Conservation (phyloP, 192 early-diverging fungal genomes). For the Pecoramyces ruminantium region DNA sequence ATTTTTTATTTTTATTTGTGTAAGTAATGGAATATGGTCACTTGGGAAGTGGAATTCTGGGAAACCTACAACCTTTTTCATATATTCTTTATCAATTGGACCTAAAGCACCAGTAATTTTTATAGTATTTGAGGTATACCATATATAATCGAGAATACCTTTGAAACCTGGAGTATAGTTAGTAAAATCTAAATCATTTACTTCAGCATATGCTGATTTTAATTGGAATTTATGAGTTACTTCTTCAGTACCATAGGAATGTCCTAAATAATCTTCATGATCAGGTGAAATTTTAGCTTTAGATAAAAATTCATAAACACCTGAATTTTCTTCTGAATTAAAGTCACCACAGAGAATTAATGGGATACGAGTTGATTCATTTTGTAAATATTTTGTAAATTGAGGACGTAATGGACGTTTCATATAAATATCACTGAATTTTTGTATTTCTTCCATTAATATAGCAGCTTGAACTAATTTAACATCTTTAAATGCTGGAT, state of each 20-base stretch:
- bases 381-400: conserved; percentile 3
- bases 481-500: conserved; percentile 76
- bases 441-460: conserved; percentile 76
- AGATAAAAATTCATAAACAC: conserved; percentile 81
- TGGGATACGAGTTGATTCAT: conserved; percentile 7
- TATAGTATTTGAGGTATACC: conserved; percentile 62
- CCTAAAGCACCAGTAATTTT: conserved; percentile 63
- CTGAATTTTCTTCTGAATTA: conserved; percentile 75
- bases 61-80: conserved; percentile 66
- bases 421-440: conserved; percentile 31
- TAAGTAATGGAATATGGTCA: conserved; percentile 7
- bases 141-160: conserved; percentile 89
- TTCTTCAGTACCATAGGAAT: conserved; percentile 69
- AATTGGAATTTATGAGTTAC: conserved; percentile 66
- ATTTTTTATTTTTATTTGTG: neutral
- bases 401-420: conserved; percentile 14
- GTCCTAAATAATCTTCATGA: conserved; percentile 65
- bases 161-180: conserved; percentile 75
- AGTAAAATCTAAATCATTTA: conserved; percentile 71
- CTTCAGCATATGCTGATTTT: conserved; percentile 59
- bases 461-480: conserved; percentile 91
- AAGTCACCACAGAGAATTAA: conserved; percentile 82
- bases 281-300: conserved; percentile 56
- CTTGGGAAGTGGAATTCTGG: conserved; percentile 67
- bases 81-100: conserved; percentile 65